Evolutionary conservation across 768 basidiomycete species (phyloP).

Genomic region (Leccinum longicurvipes): DNA sequence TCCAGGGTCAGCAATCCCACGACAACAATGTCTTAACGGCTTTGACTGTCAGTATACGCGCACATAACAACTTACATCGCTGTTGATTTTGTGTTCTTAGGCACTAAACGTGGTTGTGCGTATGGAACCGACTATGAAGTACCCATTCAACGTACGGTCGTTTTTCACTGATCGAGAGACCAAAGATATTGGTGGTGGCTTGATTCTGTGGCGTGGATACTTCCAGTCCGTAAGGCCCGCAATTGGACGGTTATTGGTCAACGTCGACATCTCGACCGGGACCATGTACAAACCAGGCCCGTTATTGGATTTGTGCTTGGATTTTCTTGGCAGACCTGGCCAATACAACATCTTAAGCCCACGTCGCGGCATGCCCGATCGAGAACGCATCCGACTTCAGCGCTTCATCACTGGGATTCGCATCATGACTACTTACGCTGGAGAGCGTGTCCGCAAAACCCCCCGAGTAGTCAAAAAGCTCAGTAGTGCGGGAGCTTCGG

Average conservation of each 20-base stretch:
- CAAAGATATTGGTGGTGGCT: constrained; percentile 54
- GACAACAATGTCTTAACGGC: constrained; percentile 69
- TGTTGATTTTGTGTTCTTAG: constrained; percentile 32
- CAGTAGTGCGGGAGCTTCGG: constrained; percentile 49
- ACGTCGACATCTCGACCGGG: constrained; percentile 75
- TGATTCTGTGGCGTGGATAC: constrained; percentile 75
- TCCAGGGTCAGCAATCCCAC: constrained; percentile 60
- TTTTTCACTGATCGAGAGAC: constrained; percentile 64
- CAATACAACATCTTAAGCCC: constrained; percentile 39
- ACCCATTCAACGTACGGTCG: constrained; percentile 70
- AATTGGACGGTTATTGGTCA: constrained; percentile 60
- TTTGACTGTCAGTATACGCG: constrained; percentile 46
- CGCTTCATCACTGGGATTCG: constrained; percentile 55
- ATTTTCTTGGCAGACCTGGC: constrained; percentile 41
- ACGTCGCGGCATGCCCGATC: constrained; percentile 41
- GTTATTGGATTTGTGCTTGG: constrained; percentile 56
- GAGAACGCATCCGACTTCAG: constrained; percentile 50
- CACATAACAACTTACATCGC: not conserved
- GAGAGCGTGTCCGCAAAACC: constrained; percentile 35
- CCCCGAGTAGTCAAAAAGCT: constrained; percentile 65
- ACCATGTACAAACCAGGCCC: constrained; percentile 69
- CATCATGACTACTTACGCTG: constrained; percentile 41
- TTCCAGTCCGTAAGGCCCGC: constrained; percentile 77
- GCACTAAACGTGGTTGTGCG: constrained; percentile 73
- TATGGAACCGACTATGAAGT: constrained; percentile 65